A percentile compares a stretch with the other conserved stretches of the same genome.
Conservation (phyloP, 2,329 filamentous ascomycete genomes). For the Malbranchea cinnamomea region DNA sequence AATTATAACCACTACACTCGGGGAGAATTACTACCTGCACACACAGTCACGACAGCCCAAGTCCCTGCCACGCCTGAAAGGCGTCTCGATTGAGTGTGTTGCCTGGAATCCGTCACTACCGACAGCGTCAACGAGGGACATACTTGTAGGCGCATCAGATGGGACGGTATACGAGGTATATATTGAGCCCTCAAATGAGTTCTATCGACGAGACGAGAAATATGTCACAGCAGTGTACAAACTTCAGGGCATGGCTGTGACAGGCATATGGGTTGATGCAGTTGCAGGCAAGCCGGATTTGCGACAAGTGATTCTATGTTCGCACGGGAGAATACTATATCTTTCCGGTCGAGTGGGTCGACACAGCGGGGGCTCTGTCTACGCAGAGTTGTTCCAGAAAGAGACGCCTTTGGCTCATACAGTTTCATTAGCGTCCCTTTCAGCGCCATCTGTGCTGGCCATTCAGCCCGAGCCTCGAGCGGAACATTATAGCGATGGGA, state of each 20-base stretch:
- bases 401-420: constrained; percentile 70
- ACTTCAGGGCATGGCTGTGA: constrained; percentile 66
- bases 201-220: constrained; percentile 88
- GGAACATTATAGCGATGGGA: constrained; percentile 36
- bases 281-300: constrained; percentile 54
- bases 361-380: constrained; percentile 67
- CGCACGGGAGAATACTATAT: constrained; percentile 63
- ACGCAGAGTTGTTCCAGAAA: constrained; percentile 72
- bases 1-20: constrained; percentile 75
- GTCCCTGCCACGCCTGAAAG: constrained; percentile 64
- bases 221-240: constrained; percentile 76
- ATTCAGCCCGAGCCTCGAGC: constrained; percentile 62
- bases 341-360: constrained; percentile 64
- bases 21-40: constrained; percentile 96
- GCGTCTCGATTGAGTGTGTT: constrained; percentile 73
- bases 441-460: constrained; percentile 51
- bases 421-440: constrained; percentile 41
- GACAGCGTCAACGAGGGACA: constrained; percentile 87
- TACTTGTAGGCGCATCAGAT: constrained; percentile 79
- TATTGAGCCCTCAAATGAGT: constrained; percentile 86
- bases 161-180: constrained; percentile 91
- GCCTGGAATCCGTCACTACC: constrained; percentile 92
- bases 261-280: constrained; percentile 71
- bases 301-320: constrained; percentile 65
- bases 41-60: constrained; percentile 84